Conservation (phyloP, 805 yeast genomes). For the Metschnikowia peoriensis region DNA sequence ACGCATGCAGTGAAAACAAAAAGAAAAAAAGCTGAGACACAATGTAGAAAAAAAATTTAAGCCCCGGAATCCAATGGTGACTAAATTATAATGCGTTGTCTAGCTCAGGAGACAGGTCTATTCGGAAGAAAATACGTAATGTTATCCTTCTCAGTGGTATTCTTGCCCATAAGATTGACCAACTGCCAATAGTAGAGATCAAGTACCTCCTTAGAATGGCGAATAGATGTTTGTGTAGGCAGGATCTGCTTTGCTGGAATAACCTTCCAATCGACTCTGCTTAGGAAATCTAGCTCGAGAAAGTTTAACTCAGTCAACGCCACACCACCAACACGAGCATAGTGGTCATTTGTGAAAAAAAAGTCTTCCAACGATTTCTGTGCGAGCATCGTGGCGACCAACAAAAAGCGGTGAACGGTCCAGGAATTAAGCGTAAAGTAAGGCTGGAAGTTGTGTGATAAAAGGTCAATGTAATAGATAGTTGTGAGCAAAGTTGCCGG, state of each 20-base stretch:
- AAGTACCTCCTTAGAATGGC: constrained; percentile 37
- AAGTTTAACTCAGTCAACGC: constrained; percentile 79
- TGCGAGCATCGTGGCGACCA: constrained; percentile 88
- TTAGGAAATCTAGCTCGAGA: constrained; percentile 82
- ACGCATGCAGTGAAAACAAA: neutral
- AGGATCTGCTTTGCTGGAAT: constrained; percentile 37
- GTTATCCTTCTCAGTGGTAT: constrained; percentile 18
- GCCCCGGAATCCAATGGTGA: neutral
- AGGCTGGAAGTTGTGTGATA: constrained; percentile 70
- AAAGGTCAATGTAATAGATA: constrained; percentile 85
- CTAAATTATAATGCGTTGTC: neutral
- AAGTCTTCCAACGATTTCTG: constrained; percentile 91
- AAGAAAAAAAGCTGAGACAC: neutral
- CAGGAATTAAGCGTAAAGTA: constrained; percentile 82
- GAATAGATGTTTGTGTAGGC: constrained; percentile 24
- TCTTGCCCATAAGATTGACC: constrained; percentile 41
- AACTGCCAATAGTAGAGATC: constrained; percentile 40
- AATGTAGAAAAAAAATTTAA: neutral
- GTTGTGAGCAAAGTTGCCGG: constrained; percentile 77
- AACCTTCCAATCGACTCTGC: constrained; percentile 67
- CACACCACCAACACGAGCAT: constrained; percentile 95
- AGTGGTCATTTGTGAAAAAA: constrained; percentile 89
- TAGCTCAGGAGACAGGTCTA: neutral
- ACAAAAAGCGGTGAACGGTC: constrained; percentile 87
- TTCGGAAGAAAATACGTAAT: constrained; percentile 3